Evolutionary conservation across 106 monocot genomes (phyloP), one percentile per base, ranked within the genome.

Genomic region (Chionographis japonica): DNA sequence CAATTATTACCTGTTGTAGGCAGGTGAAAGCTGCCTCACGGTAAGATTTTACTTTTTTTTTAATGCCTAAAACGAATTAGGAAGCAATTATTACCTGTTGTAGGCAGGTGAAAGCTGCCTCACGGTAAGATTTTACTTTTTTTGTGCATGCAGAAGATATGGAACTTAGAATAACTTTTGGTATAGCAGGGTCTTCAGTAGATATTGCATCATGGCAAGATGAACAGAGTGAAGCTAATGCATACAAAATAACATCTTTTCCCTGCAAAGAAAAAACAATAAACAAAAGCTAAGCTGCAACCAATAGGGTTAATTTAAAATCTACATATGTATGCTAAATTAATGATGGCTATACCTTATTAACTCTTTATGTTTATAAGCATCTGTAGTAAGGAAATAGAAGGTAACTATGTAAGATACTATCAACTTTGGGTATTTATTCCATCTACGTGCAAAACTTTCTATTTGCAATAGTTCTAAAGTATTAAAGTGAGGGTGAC

Each of bases 11-110:
- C 85, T 90, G 65, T 40, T 88, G 55, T 56, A 98, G 80, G 75
- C 86, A 90, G 38, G 74, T 68, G 46, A 98, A 98, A 70, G 90
- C 97, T 72, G 92, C 86, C 80, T 92, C 97, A 54, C 90, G 80
- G 68, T 90, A 98, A 12, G 79, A 65, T 66, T 87, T 98, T 49
- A 62, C 52, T 81, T 92, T 98, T 72, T 83, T 98, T 16, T n/a
- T n/a, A 27, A 27, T 27, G 27, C 27, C 27, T 27, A 27, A 27
- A 27, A 27, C 0, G 27, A 27, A 27, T 27, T 27, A 27, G 27
- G n/a, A 18, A 11, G 61, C 15, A 68, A 46, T 37, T 54, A 65
- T 70, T 68, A 93, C 97, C 85, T 90, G 65, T 40, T 88, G 56
- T 56, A 98, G 80, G 75, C 86, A 90, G 35, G 74, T 68, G 49